Base-by-base conservation (phyloP, 73 alveolate species). In the Symbiodinium pilosum region DNA sequence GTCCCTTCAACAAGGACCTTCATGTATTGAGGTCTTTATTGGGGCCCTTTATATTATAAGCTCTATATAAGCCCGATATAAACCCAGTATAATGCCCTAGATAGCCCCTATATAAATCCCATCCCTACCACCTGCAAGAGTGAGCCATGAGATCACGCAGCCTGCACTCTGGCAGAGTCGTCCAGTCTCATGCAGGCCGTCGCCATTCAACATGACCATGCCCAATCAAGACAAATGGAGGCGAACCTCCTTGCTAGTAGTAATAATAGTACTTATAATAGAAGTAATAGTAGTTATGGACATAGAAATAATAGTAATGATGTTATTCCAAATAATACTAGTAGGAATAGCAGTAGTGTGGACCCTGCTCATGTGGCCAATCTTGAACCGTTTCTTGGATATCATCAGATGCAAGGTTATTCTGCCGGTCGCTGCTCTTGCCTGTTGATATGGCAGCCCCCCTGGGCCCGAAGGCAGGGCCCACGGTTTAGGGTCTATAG, bases 391-490 rank as follows among this genome's bases (percentile, higher is more conserved):
- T 56, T 56, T 56, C n/a, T n/a, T 42, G n/a, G 18, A 4, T 14
- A n/a, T 28, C 26, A 83, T 24, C 56, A 11, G 54, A 3, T 36
- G 84, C 34, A 32, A 91, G 97, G 97, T 43, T 91, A 16, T 91
- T 91, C 77, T 91, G 97, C 81, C 97, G 97, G 8, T 91, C 97
- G 73, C 52, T 91, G 87, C 84, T 91, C 73, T 69, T 91, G 43
- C 97, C 97, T 6, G 97, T 91, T 75, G 97, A 91, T 77, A 91
- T 91, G 97, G 97, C 97, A 7, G 97, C 75, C n/a, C 97, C 97
- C 2, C 43, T 91, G 88, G 97, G 97, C 68, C 97, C 97, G 30
- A 91, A 91, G 97, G 97, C 42, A 8, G 1, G 9, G 69, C 69
- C 20, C 9, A 52, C 9, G 20, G 69, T 52, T 52, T n/a, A n/a